phyloP scores from a whole-genome alignment of 352 stramenopile species.

The Thraustotheca clavata region DNA sequence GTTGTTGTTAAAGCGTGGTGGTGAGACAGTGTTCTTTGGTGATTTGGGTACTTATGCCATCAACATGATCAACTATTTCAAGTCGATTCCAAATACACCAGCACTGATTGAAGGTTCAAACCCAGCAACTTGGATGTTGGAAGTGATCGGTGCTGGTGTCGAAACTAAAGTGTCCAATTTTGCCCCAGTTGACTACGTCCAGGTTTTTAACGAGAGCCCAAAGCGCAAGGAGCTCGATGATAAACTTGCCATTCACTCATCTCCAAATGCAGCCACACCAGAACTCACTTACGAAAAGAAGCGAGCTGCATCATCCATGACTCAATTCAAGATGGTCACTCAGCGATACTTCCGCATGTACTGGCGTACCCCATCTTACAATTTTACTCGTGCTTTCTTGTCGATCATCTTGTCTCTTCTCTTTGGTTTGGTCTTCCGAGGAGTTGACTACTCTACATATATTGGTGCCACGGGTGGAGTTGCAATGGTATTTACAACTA shows the following conservation, averaged over 20 bases:
- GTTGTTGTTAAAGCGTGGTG: constrained; percentile 59
- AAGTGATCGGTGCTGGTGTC: constrained; percentile 36
- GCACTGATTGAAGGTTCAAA: constrained; percentile 57
- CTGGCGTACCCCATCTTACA: constrained; percentile 82
- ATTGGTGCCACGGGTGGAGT: constrained; percentile 40
- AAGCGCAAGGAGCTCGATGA: constrained; percentile 31
- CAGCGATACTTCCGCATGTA: constrained; percentile 66
- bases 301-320: constrained; percentile 27
- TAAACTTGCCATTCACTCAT: constrained; percentile 35
- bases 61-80: constrained; percentile 49
- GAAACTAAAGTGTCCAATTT: constrained; percentile 22
- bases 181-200: constrained; percentile 32
- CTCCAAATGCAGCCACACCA: constrained; percentile 2
- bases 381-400: constrained; percentile 64
- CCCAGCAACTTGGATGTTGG: constrained; percentile 71
- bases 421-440: constrained; percentile 63
- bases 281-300: constrained; percentile 37
- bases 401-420: constrained; percentile 58
- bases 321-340: constrained; percentile 41
- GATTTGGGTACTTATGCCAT: constrained; percentile 36
- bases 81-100: constrained; percentile 28
- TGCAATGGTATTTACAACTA: constrained; percentile 72
- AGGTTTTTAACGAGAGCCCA: constrained; percentile 33
- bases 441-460: constrained; percentile 41
- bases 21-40: constrained; percentile 46